Evolutionary conservation across 352 stramenopile species (phyloP).

Genomic region (Phytophthora pini): DNA sequence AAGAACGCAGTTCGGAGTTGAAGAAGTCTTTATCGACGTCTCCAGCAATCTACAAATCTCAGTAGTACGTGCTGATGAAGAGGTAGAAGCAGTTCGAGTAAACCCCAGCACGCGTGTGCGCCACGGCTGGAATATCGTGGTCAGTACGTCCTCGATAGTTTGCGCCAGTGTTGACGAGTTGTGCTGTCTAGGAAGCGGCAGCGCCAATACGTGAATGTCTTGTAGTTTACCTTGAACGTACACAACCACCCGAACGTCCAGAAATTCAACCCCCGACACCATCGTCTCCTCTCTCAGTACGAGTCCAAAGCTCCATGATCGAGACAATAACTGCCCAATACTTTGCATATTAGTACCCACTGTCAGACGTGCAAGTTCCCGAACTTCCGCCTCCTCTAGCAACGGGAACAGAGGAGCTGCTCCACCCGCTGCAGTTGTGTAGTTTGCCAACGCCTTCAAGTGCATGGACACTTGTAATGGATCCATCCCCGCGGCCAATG

Average conservation of each 20-base stretch:
- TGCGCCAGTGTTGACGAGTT: too few species aligned
- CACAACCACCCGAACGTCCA: conserved; percentile 42
- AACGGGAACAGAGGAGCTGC: too few species aligned
- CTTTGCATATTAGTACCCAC: conserved; percentile 37
- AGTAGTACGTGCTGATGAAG: not conserved
- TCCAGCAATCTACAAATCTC: too few species aligned
- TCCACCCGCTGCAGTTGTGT: too few species aligned
- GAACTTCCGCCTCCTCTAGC: conserved; percentile 7
- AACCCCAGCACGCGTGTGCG: too few species aligned
- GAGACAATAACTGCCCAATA: conserved; percentile 31
- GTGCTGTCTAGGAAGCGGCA: too few species aligned
- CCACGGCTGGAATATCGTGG: too few species aligned
- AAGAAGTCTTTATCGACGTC: not conserved
- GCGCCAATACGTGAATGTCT: conserved; percentile 40
- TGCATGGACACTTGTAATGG: too few species aligned
- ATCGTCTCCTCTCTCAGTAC: conserved; percentile 31
- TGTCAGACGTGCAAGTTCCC: conserved; percentile 37
- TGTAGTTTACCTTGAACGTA: conserved; percentile 20
- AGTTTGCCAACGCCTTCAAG: too few species aligned
- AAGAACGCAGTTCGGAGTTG: conserved; percentile 7
- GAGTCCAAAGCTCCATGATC: conserved; percentile 49
- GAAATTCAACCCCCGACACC: conserved; percentile 14
- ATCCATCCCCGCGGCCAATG: too few species aligned
- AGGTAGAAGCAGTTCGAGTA: too few species aligned
- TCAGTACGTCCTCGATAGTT: too few species aligned